Percentiles rank a stretch among this genome's conserved stretches.
Evolutionary conservation across 805 yeast genomes (phyloP).

Genomic region (Hanseniaspora mollemarum): DNA sequence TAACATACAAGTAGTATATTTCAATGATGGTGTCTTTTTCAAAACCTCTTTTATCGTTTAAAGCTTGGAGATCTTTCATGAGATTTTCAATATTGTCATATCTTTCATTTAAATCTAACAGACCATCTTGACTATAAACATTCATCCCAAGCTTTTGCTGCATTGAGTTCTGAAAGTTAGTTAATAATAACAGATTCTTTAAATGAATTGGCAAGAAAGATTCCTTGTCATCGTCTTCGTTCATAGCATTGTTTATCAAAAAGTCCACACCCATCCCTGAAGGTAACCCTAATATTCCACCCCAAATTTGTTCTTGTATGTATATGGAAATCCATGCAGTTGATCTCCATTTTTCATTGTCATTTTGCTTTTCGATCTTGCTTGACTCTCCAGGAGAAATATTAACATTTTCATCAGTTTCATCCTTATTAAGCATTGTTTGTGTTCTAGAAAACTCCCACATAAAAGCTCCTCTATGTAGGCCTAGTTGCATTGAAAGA

Average conservation of each 20-base stretch:
- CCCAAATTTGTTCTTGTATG: slow-evolving; percentile 83
- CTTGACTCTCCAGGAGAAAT: neutral
- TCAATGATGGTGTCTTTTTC: slow-evolving; percentile 59
- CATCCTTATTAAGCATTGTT: slow-evolving; percentile 71
- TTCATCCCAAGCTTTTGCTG: slow-evolving; percentile 79
- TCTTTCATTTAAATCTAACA: slow-evolving; percentile 71
- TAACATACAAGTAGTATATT: slow-evolving; percentile 65
- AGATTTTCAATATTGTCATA: slow-evolving; percentile 68
- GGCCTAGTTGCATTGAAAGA: slow-evolving; percentile 72
- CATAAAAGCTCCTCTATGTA: slow-evolving; percentile 85
- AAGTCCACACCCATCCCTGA: slow-evolving; percentile 77
- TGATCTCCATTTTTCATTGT: slow-evolving; percentile 74
- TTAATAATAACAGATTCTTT: slow-evolving; percentile 57
- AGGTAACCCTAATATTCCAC: slow-evolving; percentile 76
- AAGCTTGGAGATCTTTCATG: slow-evolving; percentile 64
- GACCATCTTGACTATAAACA: slow-evolving; percentile 76
- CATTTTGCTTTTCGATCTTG: slow-evolving; percentile 10
- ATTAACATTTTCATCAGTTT: neutral
- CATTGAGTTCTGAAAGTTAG: slow-evolving; percentile 74
- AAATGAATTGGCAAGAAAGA: slow-evolving; percentile 62
- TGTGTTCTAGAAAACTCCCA: slow-evolving; percentile 85
- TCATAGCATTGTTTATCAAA: slow-evolving; percentile 57
- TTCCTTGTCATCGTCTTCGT: slow-evolving; percentile 35
- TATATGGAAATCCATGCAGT: slow-evolving; percentile 84
- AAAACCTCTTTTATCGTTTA: slow-evolving; percentile 54